Evolutionary conservation across 2,329 filamentous ascomycete genomes (phyloP), one percentile per base, ranked within the genome.

Genomic region (Coleophoma eucalyptorum): DNA sequence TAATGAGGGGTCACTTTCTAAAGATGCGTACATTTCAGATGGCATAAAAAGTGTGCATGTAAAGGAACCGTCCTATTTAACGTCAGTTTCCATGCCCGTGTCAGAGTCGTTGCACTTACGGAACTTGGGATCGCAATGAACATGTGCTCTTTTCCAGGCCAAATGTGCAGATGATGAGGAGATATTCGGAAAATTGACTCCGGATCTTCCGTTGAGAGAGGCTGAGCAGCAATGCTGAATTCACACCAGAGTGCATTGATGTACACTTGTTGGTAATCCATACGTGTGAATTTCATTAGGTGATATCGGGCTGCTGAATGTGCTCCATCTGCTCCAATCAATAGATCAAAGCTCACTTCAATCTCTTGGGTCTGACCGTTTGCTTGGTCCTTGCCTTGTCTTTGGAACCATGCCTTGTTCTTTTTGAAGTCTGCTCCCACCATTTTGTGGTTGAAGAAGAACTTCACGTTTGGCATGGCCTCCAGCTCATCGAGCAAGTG

Each of bases 221-320:
- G 55, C 31, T 68, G 68, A 1, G 89, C 78, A 18, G 80, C 75
- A 54, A 99, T 90, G 46, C 84, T 84, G 65, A 99, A 97, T 65
- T 99, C 94, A 68, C 93, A 97, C 94, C 94, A 99, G 5, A 97
- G 73, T 0, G 92, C 94, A 68, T 97, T 93, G 65, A 99, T 94
- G 68, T 99, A 99, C 62, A 90, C 84, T 66, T 99, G 94, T 60
- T 88, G 79, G 65, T 96, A 99, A 70, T 94, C 84, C 82, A 97
- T 90, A 11, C 88, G 84, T 1, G 87, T 81, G 62, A 83, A 97
- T 71, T 97, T 97, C 93, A 99, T 99, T 71, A 99, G 75, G 65
- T 97, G 91, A 66, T 90, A 95, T 47, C 94, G 80, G 4, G 92
- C 86, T 41, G 91, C 86, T 0, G 93, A 97, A 70, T 99, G 93